Evolutionary conservation across 2,329 filamentous ascomycete genomes (phyloP).

Genomic region (Pseudocercospora ulei): DNA sequence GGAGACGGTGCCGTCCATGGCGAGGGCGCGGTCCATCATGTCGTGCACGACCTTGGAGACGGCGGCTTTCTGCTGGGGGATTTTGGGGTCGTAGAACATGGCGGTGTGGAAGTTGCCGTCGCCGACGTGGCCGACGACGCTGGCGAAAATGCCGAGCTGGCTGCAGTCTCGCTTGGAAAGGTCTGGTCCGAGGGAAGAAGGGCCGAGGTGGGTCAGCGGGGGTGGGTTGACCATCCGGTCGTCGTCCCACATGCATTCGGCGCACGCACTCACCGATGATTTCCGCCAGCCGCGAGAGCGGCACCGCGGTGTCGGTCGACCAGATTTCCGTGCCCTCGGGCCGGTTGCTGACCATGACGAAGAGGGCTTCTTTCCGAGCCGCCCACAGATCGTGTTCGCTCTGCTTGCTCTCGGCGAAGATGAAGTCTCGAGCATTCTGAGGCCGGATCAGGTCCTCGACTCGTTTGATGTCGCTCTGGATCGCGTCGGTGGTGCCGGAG

Average conservation of each 20-base stretch:
- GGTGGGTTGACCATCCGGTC: neutral
- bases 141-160: slow-evolving; percentile 73
- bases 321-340: slow-evolving; percentile 50
- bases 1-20: slow-evolving; percentile 71
- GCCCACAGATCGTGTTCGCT: slow-evolving; percentile 44
- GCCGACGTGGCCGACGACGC: slow-evolving; percentile 79
- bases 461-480: slow-evolving; percentile 62
- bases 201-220: no score
- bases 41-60: slow-evolving; percentile 67
- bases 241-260: neutral
- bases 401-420: slow-evolving; percentile 21
- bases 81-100: slow-evolving; percentile 71
- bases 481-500: slow-evolving; percentile 64
- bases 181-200: slow-evolving; percentile 47
- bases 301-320: slow-evolving; percentile 54
- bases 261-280: slow-evolving; percentile 42
- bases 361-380: slow-evolving; percentile 51
- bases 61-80: slow-evolving; percentile 65
- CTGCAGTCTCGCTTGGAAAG: slow-evolving; percentile 83
- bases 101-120: slow-evolving; percentile 93
- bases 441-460: slow-evolving; percentile 58
- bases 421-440: slow-evolving; percentile 17
- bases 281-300: slow-evolving; percentile 52
- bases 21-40: slow-evolving; percentile 81
- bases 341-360: slow-evolving; percentile 51